Percentiles rank a stretch among this genome's conserved stretches.
Evolutionary conservation across 495 filamentous ascomycete species (phyloP).

Genomic region (Acidomyces sp.): DNA sequence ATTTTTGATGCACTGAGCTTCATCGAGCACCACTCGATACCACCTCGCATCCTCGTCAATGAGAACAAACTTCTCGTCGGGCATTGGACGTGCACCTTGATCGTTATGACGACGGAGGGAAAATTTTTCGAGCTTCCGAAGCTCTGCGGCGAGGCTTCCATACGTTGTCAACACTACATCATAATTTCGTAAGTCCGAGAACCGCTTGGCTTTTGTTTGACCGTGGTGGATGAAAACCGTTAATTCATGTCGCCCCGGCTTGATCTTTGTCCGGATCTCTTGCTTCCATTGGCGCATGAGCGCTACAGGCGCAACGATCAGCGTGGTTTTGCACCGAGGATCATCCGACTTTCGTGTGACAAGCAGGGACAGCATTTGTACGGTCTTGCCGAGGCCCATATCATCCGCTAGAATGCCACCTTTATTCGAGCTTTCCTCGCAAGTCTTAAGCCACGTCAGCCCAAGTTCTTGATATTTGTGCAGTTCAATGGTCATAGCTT

Average conservation of each 20-base stretch:
- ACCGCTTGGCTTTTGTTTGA: slow-evolving; percentile 41
- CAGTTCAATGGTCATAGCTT: slow-evolving; percentile 52
- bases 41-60: slow-evolving; percentile 54
- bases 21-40: slow-evolving; percentile 70
- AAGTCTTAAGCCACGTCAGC: slow-evolving; percentile 67
- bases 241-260: slow-evolving; percentile 43
- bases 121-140: slow-evolving; percentile 42
- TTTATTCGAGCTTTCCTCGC: slow-evolving; percentile 63
- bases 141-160: slow-evolving; percentile 61
- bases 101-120: slow-evolving; percentile 27
- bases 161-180: slow-evolving; percentile 90
- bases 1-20: slow-evolving; percentile 93
- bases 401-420: slow-evolving; percentile 82
- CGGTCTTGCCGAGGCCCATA: slow-evolving; percentile 95
- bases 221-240: slow-evolving; percentile 56
- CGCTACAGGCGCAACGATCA: slow-evolving; percentile 79
- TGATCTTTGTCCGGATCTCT: slow-evolving; percentile 66
- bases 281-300: slow-evolving; percentile 81
- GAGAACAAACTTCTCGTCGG: slow-evolving; percentile 38
- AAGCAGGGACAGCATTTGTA: slow-evolving; percentile 76
- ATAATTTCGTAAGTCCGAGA: slow-evolving; percentile 48
- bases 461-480: slow-evolving; percentile 79
- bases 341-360: slow-evolving; percentile 54
- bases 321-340: slow-evolving; percentile 56
- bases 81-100: slow-evolving; percentile 22